These are phyloP conservation scores for Xylariales sp. DNA, from an alignment of 2,329 filamentous ascomycete genomes.

Conservation along the genomic window DNA sequence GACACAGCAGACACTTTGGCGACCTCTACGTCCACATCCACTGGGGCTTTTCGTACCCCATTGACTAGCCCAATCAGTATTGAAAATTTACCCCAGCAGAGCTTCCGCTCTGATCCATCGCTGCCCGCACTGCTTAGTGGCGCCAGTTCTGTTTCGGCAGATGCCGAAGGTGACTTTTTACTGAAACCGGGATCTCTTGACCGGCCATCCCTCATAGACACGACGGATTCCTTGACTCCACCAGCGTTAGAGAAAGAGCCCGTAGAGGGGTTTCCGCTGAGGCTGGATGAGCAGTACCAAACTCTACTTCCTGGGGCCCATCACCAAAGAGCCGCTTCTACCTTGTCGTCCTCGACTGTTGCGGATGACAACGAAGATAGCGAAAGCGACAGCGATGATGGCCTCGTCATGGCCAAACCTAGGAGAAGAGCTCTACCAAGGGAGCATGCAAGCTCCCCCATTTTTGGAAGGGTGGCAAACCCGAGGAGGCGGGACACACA, in stretches of 20 bases:
- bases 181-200: slow-evolving; percentile 60
- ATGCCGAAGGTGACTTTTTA: slow-evolving; percentile 70
- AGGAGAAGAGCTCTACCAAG: slow-evolving; percentile 57
- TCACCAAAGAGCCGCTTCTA: slow-evolving; percentile 38
- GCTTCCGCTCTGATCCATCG: slow-evolving; percentile 73
- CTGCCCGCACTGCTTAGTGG: slow-evolving; percentile 72
- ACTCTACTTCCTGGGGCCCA: slow-evolving; percentile 42
- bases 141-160: slow-evolving; percentile 72
- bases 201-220: slow-evolving; percentile 60
- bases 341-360: slow-evolving; percentile 40
- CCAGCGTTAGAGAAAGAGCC: slow-evolving; percentile 63
- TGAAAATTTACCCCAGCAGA: slow-evolving; percentile 52
- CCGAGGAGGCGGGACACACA: slow-evolving; percentile 68
- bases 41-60: slow-evolving; percentile 61
- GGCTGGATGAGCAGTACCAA: slow-evolving; percentile 49
- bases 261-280: slow-evolving; percentile 59
- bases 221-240: slow-evolving; percentile 66
- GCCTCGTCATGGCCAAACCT: slow-evolving; percentile 64
- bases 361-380: slow-evolving; percentile 61
- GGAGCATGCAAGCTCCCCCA: slow-evolving; percentile 47
- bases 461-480: slow-evolving; percentile 50
- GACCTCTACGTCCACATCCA: slow-evolving; percentile 65
- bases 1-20: slow-evolving; percentile 58
- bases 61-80: slow-evolving; percentile 64
- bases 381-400: slow-evolving; percentile 67